Evolutionary conservation across 192 early-diverging fungal species (phyloP).

Genomic region (Entomortierella beljakovae): DNA sequence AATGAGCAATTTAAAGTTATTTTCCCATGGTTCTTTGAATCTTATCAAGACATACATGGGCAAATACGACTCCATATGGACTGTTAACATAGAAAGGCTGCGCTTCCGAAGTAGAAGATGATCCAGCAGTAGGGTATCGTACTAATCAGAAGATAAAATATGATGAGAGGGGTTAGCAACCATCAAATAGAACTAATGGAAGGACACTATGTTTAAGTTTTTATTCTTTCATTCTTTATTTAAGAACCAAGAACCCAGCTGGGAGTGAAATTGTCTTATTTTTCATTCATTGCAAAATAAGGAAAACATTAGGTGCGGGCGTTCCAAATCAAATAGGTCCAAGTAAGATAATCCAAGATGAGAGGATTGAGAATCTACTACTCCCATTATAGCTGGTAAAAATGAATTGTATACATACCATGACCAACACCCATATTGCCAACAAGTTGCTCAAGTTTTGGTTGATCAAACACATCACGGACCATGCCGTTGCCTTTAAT

Average conservation of each 20-base stretch:
- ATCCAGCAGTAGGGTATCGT: slow-evolving; percentile 98
- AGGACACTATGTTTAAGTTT: no score
- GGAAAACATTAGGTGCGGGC: no score
- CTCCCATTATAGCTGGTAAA: not conserved
- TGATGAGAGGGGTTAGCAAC: no score
- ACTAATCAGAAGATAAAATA: slow-evolving; percentile 65
- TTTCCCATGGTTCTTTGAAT: not conserved
- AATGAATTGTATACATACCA: slow-evolving; percentile 72
- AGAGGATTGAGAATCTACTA: slow-evolving; percentile 20
- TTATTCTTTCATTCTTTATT: no score
- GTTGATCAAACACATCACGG: slow-evolving; percentile 92
- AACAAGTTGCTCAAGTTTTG: slow-evolving; percentile 79
- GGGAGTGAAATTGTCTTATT: no score
- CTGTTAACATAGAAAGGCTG: slow-evolving; percentile 99
- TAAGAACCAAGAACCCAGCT: no score
- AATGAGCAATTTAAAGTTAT: slow-evolving; percentile 6
- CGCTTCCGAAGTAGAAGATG: slow-evolving; percentile 95
- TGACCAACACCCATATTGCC: slow-evolving; percentile 97
- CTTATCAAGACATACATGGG: slow-evolving; percentile 75
- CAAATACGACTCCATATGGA: slow-evolving; percentile 97
- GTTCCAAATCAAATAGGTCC: no score
- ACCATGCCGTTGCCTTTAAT: slow-evolving; percentile 99
- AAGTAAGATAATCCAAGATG: no score
- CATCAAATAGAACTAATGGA: no score
- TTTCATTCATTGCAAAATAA: no score